Evolutionary conservation across 768 basidiomycete genomes (phyloP), one percentile per base, ranked within the genome.

Genomic region (Pholiota microspora): DNA sequence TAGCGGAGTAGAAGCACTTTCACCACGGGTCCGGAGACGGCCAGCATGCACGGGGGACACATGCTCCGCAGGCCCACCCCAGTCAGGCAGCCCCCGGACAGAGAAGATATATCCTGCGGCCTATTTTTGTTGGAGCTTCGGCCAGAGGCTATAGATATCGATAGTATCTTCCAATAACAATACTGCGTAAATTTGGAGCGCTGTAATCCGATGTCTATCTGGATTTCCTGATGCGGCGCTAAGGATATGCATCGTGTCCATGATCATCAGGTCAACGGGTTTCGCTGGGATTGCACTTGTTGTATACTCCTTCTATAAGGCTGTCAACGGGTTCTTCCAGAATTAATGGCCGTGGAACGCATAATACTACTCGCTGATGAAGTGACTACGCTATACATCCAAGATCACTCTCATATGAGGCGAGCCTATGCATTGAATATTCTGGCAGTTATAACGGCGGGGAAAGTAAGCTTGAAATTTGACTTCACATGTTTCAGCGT

Each of bases 81-180:
- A 27, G 42, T 44, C 23, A 44, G 51, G 38, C 28, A 35, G 25
- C 32, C 21, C 6, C 51, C 38, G 51, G 38, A 18, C 18, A 44
- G 28, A 44, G 2, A 16, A 44, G 21, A 44, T 44, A 45, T 32
- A n/a, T 51, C 44, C 31, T 15, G 15, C 40, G 32, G 29, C 35
- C 24, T 56, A 56, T 59, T 54, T 59, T 56, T 42, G 40, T 38
- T 35, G 29, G 47, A 45, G 35, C 38, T 45, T 38, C 49, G 34
- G 15, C n/a, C 25, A 13, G 27, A 32, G 38, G 51, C 40, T 55
- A 54, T 45, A 51, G 51, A 55, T 57, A 47, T 56, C 53, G 58
- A 56, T 57, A 54, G 23, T 49, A 59, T 59, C 58, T 48, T n/a
- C 58, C 61, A 57, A 57, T 59, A 31, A 54, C 18, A 47, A 21